phyloP scores from a whole-genome alignment of 257 asterid species.

The Przewalskia tangutica region DNA sequence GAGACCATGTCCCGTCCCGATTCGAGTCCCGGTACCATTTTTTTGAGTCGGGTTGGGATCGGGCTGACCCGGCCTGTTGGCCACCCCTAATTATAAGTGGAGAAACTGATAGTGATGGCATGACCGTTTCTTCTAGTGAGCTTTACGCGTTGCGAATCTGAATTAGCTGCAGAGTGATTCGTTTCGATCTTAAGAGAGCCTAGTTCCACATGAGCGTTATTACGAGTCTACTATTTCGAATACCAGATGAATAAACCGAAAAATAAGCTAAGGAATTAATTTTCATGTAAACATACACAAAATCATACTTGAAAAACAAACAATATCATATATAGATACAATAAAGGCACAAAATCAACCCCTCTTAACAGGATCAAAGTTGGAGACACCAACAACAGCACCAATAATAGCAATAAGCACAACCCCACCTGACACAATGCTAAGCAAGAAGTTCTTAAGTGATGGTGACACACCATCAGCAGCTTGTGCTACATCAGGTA shows the following conservation, averaged over 20 bases:
- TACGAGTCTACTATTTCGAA: neutral
- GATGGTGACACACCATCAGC: conserved; percentile 60
- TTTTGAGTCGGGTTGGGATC: too few species aligned
- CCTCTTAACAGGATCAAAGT: conserved; percentile 84
- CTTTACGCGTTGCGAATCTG: too few species aligned
- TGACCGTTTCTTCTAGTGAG: neutral
- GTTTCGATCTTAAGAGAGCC: too few species aligned
- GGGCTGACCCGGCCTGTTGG: too few species aligned
- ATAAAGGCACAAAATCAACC: conserved; percentile 22
- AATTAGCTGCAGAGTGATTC: too few species aligned
- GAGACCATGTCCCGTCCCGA: too few species aligned
- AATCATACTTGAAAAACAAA: neutral
- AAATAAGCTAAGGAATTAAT: neutral
- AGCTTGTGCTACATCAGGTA: conserved; percentile 71
- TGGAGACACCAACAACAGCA: conserved; percentile 64
- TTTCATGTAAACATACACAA: neutral
- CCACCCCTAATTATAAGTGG: neutral
- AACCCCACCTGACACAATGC: conserved; percentile 72
- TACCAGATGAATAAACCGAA: neutral
- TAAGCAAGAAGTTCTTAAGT: conserved; percentile 69
- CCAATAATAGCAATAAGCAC: conserved; percentile 52
- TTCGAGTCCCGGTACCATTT: too few species aligned
- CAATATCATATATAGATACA: neutral
- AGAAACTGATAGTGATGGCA: neutral
- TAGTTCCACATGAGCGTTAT: too few species aligned